Conservation (phyloP, 495 filamentous ascomycete genomes). For the Talaromyces proteolyticus region DNA sequence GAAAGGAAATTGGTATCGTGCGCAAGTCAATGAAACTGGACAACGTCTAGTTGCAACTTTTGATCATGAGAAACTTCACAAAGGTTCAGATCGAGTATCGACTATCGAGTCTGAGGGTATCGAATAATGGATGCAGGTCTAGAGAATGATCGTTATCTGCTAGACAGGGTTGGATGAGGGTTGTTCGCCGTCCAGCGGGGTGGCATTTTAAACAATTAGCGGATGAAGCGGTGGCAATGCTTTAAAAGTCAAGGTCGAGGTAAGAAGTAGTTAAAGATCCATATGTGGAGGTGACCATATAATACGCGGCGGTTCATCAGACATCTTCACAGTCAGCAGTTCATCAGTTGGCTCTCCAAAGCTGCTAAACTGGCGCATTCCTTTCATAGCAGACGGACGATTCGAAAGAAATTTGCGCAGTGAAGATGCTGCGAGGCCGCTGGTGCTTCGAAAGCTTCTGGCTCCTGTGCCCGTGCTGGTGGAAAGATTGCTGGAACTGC, state of each 20-base stretch:
- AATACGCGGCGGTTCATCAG: neutral
- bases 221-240: neutral
- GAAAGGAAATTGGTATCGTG: too few relatives aligned
- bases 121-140: too few relatives aligned
- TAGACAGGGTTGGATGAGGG: too few relatives aligned
- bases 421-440: constrained; percentile 34
- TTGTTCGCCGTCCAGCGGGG: too few relatives aligned
- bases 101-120: too few relatives aligned
- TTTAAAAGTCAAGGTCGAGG: too few relatives aligned
- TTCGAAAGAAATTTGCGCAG: constrained; percentile 31
- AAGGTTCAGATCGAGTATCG: too few relatives aligned
- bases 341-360: constrained; percentile 20
- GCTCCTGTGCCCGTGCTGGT: constrained; percentile 25
- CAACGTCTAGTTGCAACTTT: too few relatives aligned
- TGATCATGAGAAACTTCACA: too few relatives aligned
- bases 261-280: constrained; percentile 11
- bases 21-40: too few relatives aligned
- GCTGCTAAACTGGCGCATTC: constrained; percentile 27
- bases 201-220: too few relatives aligned
- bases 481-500: constrained; percentile 35
- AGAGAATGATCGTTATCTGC: too few relatives aligned
- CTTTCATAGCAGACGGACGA: constrained; percentile 16
- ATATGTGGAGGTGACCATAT: neutral
- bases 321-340: constrained; percentile 4
- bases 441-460: constrained; percentile 31